These are phyloP conservation scores for Akanthomyces dipterigenus DNA, from an alignment of 2,329 filamentous ascomycete species.

Conservation along the genomic window DNA sequence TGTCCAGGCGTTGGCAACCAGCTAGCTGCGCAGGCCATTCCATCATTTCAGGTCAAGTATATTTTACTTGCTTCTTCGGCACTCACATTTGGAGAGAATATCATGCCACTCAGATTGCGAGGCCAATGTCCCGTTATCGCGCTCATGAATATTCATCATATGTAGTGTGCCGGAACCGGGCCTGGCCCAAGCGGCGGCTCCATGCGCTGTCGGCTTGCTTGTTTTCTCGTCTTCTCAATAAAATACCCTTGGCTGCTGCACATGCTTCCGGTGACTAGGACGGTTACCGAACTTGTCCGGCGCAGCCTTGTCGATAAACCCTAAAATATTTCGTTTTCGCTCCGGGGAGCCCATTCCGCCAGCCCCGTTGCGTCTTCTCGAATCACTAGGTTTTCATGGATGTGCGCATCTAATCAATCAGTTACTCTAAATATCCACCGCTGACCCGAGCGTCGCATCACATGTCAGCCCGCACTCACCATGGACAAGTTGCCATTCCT, in stretches of 20 bases:
- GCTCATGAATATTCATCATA: neutral
- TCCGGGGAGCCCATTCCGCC: neutral
- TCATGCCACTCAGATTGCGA: neutral
- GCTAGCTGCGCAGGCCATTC: neutral
- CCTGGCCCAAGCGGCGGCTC: neutral
- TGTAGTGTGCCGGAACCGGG: neutral
- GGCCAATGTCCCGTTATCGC: neutral
- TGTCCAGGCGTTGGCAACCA: neutral
- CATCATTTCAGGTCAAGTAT: neutral
- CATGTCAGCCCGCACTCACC: neutral
- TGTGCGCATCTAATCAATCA: slow-evolving; percentile 1
- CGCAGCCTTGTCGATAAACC: neutral
- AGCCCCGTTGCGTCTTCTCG: neutral
- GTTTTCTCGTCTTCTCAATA: neutral
- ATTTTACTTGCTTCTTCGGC: neutral
- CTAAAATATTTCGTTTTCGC: neutral
- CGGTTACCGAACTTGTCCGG: neutral
- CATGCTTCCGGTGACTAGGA: neutral
- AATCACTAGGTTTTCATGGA: neutral
- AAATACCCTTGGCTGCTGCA: neutral
- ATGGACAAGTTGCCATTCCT: neutral
- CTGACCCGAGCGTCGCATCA: neutral
- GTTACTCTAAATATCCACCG: too few relatives aligned
- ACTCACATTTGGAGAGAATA: neutral
- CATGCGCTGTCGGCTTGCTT: neutral